Conservation (phyloP, 148 eudicot genomes). For the Nepenthes gracilis region DNA sequence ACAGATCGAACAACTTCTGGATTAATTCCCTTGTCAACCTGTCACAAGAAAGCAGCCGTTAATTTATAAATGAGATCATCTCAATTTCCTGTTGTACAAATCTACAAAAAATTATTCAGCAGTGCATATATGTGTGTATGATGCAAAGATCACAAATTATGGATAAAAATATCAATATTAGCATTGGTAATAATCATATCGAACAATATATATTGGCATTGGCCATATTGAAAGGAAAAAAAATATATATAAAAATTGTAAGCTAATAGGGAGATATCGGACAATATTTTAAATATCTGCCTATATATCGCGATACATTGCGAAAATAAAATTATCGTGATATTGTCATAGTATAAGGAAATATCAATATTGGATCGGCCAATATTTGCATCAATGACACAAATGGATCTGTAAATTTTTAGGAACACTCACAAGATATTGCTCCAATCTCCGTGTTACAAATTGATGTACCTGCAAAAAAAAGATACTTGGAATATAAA, state of each 20-base stretch:
- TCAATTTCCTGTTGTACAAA: not conserved
- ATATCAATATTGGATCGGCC: no score
- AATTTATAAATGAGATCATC: not conserved
- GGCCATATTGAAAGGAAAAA: no score
- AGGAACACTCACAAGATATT: slow-evolving; percentile 59
- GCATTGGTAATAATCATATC: no score
- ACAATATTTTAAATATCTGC: no score
- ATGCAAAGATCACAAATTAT: no score
- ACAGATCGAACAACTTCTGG: slow-evolving; percentile 91
- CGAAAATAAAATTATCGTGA: no score
- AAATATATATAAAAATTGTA: no score
- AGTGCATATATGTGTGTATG: not conserved
- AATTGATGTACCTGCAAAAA: slow-evolving; percentile 74
- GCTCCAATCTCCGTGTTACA: slow-evolving; percentile 89
- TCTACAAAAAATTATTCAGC: not conserved
- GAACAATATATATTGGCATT: no score
- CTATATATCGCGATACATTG: no score
- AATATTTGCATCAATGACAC: not conserved
- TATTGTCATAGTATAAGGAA: no score
- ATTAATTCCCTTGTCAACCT: slow-evolving; percentile 89
- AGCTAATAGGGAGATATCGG: no score
- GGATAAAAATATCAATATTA: no score
- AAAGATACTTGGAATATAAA: not conserved
- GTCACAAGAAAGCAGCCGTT: slow-evolving; percentile 11
- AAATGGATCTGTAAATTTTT: not conserved